Evolutionary conservation across 257 asterid genomes (phyloP).

Genomic region (Nicotiana attenuata): DNA sequence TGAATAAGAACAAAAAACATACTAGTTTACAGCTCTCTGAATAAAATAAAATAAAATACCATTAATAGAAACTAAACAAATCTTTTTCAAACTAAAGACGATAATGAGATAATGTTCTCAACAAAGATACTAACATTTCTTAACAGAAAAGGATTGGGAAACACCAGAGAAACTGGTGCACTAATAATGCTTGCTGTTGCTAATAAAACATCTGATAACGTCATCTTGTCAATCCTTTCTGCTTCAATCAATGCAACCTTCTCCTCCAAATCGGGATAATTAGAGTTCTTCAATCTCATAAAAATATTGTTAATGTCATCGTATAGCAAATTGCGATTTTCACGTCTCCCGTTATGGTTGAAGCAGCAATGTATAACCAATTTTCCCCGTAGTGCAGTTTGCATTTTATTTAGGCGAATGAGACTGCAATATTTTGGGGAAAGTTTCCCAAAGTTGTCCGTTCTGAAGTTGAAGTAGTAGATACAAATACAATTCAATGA

Average conservation of each 20-base stretch:
- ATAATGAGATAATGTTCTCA: neutral
- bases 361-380: neutral
- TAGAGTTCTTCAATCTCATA: neutral
- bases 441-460: neutral
- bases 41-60: too few relatives aligned
- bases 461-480: neutral
- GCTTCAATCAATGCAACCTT: neutral
- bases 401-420: neutral
- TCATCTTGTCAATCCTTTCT: neutral
- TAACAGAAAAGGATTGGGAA: neutral
- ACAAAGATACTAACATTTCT: neutral
- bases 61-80: too few relatives aligned
- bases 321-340: neutral
- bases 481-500: neutral
- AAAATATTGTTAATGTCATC: neutral
- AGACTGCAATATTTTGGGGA: neutral
- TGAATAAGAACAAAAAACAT: too few relatives aligned
- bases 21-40: too few relatives aligned
- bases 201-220: too few relatives aligned
- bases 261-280: neutral
- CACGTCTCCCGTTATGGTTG: neutral
- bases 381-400: neutral
- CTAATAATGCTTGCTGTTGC: neutral
- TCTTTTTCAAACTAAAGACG: neutral
- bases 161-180: neutral